Percentiles rank a stretch among this genome's conserved stretches.
phyloP scores from a whole-genome alignment of 768 basidiomycete species.

The Boletus eberwhitei region DNA sequence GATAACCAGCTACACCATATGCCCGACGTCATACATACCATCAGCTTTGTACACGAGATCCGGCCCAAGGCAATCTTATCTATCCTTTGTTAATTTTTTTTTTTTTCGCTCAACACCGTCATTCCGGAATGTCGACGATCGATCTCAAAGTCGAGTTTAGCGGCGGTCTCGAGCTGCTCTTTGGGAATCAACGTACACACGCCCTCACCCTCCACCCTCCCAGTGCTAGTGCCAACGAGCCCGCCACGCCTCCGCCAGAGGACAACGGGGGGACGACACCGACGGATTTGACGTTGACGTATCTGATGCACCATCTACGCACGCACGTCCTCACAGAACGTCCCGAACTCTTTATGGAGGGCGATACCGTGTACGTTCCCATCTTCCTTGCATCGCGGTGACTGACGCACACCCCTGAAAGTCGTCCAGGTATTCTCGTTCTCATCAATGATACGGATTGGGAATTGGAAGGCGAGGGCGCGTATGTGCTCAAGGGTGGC shows the following conservation, averaged over 20 bases:
- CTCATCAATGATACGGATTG: slow-evolving; percentile 97
- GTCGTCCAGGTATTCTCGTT: slow-evolving; percentile 94
- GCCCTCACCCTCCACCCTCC: slow-evolving; percentile 46
- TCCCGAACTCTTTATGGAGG: slow-evolving; percentile 86
- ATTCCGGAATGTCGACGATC: slow-evolving; percentile 16
- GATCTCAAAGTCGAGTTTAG: slow-evolving; percentile 70
- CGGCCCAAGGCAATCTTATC: too few relatives aligned
- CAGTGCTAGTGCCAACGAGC: too few relatives aligned
- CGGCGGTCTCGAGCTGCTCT: slow-evolving; percentile 84
- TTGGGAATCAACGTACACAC: slow-evolving; percentile 66
- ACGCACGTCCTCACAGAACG: slow-evolving; percentile 79
- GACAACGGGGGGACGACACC: too few relatives aligned
- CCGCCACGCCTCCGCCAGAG: too few relatives aligned
- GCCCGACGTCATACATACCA: slow-evolving; percentile 10
- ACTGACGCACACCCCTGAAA: neutral
- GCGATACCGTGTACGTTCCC: slow-evolving; percentile 70
- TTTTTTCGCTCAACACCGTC: too few relatives aligned
- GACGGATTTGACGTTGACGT: slow-evolving; percentile 67
- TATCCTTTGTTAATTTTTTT: too few relatives aligned
- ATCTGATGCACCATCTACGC: slow-evolving; percentile 76
- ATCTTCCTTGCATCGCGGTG: too few relatives aligned
- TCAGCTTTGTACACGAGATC: too few relatives aligned
- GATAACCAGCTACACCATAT: slow-evolving; percentile 41
- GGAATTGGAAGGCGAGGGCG: slow-evolving; percentile 94
- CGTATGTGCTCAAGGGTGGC: slow-evolving; percentile 68